Percentiles rank a stretch among this genome's conserved stretches.
Conservation (phyloP, 2,329 filamentous ascomycete species). For the Endothia cerciana region DNA sequence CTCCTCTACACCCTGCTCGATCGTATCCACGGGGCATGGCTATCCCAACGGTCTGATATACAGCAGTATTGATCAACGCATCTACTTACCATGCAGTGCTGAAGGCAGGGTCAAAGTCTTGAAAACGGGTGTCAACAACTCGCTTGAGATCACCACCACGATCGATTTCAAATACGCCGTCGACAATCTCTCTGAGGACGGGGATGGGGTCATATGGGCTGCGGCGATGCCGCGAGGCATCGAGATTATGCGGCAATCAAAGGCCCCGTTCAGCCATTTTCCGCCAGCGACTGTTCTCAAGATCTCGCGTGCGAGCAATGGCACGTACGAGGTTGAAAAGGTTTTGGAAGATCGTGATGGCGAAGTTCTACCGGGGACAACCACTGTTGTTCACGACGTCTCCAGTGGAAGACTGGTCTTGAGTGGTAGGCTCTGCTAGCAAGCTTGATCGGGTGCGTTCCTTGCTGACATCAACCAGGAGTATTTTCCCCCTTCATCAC, state of each 20-base stretch:
- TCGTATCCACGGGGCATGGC: conserved; percentile 16
- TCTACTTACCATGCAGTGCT: conserved; percentile 15
- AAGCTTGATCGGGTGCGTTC: neutral
- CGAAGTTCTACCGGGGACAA: conserved; percentile 2
- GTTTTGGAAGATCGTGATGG: conserved; percentile 16
- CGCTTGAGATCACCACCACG: conserved; percentile 5
- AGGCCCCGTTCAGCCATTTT: neutral
- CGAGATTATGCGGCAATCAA: conserved; percentile 9
- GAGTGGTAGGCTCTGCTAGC: conserved; percentile 3
- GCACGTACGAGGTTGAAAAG: conserved; percentile 3
- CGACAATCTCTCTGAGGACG: conserved; percentile 20
- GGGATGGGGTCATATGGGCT: conserved; percentile 13
- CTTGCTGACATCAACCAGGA: neutral
- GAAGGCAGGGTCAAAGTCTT: conserved; percentile 17
- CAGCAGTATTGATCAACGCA: conserved; percentile 10
- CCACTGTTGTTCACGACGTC: conserved; percentile 21
- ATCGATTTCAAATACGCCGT: conserved; percentile 7
- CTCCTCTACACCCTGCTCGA: neutral
- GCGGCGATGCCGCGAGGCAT: conserved; percentile 11
- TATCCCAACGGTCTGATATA: conserved; percentile 18
- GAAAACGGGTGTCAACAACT: conserved; percentile 3
- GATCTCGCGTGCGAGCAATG: neutral
- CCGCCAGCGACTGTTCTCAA: conserved; percentile 17
- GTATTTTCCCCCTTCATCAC: conserved; percentile 17
- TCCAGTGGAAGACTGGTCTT: conserved; percentile 7